Conservation (phyloP, 2,329 filamentous ascomycete genomes). For the Cordyceps pruinosa region DNA sequence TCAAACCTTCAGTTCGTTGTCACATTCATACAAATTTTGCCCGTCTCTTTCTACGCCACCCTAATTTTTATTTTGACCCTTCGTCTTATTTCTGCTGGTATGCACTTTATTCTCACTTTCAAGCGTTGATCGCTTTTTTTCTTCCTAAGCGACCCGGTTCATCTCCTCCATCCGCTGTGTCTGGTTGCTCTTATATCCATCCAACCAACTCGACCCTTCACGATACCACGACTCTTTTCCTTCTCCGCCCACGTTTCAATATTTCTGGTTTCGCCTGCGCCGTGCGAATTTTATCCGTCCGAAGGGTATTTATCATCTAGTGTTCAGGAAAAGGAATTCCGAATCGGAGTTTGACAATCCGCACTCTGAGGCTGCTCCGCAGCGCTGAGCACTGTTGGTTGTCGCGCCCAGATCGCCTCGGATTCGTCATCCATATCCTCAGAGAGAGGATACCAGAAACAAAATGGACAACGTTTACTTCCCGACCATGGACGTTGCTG, state of each 20-base stretch:
- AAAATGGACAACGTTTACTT: neutral
- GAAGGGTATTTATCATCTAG: no score
- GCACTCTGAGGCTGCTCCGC: no score
- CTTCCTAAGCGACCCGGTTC: neutral
- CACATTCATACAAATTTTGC: neutral
- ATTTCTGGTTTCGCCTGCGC: neutral
- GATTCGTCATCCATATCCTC: neutral
- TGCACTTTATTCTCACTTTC: neutral
- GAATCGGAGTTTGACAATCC: no score
- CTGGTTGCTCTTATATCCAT: neutral
- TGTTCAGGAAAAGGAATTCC: no score
- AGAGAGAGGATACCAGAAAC: neutral
- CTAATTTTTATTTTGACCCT: neutral
- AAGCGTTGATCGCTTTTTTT: neutral
- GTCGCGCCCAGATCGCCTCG: no score
- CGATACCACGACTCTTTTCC: neutral
- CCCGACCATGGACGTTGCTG: neutral
- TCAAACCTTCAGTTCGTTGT: slow-evolving; percentile 3
- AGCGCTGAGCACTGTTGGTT: no score
- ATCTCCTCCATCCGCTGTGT: neutral
- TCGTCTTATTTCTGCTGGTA: neutral
- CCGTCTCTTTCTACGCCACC: neutral
- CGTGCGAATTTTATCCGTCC: no score
- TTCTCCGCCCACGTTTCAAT: neutral
- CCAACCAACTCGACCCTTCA: neutral